These are phyloP conservation scores for Calocybe cyanea DNA, from an alignment of 768 basidiomycete genomes.

Conservation along the genomic window DNA sequence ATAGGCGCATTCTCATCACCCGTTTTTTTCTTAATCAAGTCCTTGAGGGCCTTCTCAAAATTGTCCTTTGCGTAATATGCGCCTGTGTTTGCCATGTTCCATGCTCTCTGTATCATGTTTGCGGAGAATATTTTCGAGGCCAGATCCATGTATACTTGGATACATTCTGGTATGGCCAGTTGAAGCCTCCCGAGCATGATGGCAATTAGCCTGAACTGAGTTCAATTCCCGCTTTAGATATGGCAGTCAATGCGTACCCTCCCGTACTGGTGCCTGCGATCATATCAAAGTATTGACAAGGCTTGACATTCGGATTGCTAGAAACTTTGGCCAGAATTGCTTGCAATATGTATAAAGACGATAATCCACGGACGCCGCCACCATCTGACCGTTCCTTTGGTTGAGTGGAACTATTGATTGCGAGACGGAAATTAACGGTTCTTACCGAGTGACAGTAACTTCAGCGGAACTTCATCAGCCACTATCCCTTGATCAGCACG, in stretches of 20 bases:
- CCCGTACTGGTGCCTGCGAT: constrained; percentile 32
- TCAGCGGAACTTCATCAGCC: constrained; percentile 19
- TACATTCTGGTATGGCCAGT: constrained; percentile 32
- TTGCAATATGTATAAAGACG: constrained; percentile 26
- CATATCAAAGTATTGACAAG: constrained; percentile 32
- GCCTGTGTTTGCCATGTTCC: constrained; percentile 18
- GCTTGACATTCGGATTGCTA: constrained; percentile 19
- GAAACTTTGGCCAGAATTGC: constrained; percentile 26
- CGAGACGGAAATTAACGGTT: constrained; percentile 1
- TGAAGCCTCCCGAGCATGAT: constrained; percentile 35
- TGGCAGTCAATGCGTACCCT: constrained; percentile 18
- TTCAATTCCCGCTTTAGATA: background rate
- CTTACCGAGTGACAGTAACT: constrained; percentile 27
- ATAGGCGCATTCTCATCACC: constrained; percentile 24
- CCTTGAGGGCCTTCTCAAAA: constrained; percentile 24
- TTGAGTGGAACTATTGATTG: background rate
- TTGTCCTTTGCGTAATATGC: constrained; percentile 20
- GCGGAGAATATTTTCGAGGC: constrained; percentile 27
- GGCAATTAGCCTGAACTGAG: constrained; percentile 22
- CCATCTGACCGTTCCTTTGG: constrained; percentile 20
- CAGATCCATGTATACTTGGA: constrained; percentile 22
- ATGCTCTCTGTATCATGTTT: constrained; percentile 5
- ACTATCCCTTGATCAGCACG: constrained; percentile 21
- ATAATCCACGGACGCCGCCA: constrained; percentile 33
- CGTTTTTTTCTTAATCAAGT: constrained; percentile 19